phyloP scores from a whole-genome alignment of 306 rosid species.

The Glycine latifolia region DNA sequence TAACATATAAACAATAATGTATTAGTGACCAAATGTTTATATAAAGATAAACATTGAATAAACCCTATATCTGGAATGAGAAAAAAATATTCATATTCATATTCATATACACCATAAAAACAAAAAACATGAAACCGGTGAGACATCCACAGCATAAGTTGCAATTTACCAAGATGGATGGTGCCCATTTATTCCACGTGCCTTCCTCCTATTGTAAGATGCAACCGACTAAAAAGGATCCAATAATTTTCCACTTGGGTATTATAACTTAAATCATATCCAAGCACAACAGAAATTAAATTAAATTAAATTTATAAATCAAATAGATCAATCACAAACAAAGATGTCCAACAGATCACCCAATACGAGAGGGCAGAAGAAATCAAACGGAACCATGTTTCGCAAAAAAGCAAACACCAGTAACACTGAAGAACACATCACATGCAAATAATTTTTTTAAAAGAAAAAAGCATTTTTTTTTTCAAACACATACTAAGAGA shows the following conservation, averaged over 20 bases:
- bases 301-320: conserved; percentile 2
- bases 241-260: conserved; percentile 10
- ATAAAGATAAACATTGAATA: conserved; percentile 34
- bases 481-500: conserved; percentile 23
- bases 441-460: not conserved
- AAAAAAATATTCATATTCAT: conserved; percentile 20
- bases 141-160: conserved; percentile 12
- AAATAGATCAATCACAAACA: conserved; percentile 12
- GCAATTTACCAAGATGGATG: conserved; percentile 3
- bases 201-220: conserved; percentile 1
- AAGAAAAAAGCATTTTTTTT: not conserved
- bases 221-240: conserved; percentile 24
- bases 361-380: not conserved
- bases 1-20: conserved; percentile 9
- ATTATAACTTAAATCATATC: conserved; percentile 1
- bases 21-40: not conserved
- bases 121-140: conserved; percentile 15
- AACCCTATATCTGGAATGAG: conserved; percentile 17
- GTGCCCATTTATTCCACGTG: not conserved
- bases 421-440: conserved; percentile 24
- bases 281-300: conserved; percentile 9
- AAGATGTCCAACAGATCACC: conserved; percentile 36
- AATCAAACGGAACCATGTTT: conserved; percentile 3
- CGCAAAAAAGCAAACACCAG: not conserved
- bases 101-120: not conserved